phyloP scores from a whole-genome alignment of 1,284 basidiomycete genomes.

The Vanrija humicola region DNA sequence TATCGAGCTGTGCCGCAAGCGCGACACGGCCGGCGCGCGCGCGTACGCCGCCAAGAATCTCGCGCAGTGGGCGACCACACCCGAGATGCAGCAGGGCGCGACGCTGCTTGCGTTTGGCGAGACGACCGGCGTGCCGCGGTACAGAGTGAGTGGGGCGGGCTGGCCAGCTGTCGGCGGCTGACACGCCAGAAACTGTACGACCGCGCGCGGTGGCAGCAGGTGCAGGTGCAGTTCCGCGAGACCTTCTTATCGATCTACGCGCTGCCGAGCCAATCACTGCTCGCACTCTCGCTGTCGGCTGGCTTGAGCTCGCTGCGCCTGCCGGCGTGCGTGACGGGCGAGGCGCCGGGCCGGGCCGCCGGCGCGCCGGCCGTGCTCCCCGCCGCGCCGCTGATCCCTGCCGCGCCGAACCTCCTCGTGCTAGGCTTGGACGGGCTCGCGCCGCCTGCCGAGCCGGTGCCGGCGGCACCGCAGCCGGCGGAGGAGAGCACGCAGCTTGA shows the following conservation, averaged over 20 bases:
- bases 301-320: constrained; percentile 83
- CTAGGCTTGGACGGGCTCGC: constrained; percentile 8
- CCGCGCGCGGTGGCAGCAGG: constrained; percentile 64
- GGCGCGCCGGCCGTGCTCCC: constrained; percentile 14
- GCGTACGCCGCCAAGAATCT: constrained; percentile 79
- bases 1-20: constrained; percentile 76
- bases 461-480: not conserved
- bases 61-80: constrained; percentile 69
- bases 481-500: constrained; percentile 23
- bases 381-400: constrained; percentile 5
- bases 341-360: constrained; percentile 44
- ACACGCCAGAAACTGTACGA: constrained; percentile 71
- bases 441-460: not conserved
- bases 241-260: constrained; percentile 82
- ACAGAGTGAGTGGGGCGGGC: constrained; percentile 36
- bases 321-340: constrained; percentile 58
- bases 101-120: constrained; percentile 67
- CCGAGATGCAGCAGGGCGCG: constrained; percentile 71
- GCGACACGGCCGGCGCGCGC: constrained; percentile 73
- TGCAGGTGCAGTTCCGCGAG: constrained; percentile 71
- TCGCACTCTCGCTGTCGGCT: constrained; percentile 80
- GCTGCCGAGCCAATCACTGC: constrained; percentile 76
- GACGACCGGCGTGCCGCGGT: constrained; percentile 39
- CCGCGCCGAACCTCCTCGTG: constrained; percentile 8
- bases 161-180: not conserved